Evolutionary conservation across 106 monocot genomes (phyloP), one percentile per base, ranked within the genome.

Genomic region (Narthecium ossifragum): DNA sequence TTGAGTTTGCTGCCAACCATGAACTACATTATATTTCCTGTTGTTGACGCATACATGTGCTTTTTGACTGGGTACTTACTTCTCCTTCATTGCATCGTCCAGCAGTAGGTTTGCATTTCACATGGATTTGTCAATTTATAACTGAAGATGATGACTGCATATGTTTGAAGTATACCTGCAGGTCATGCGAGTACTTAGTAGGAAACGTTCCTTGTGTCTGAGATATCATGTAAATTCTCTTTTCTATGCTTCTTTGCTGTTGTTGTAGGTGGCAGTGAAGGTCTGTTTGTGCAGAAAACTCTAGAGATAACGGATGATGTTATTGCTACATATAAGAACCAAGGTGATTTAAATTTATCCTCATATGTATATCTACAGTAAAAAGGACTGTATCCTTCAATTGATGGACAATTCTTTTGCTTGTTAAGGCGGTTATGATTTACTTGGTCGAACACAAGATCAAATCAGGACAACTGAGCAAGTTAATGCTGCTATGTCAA

Each of bases 401-500:
- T 59, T 40, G 8, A 50, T 47, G 13, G 9, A 22, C 70, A 46
- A 17, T 9, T 26, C 28, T 73, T 50, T 33, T 26, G 6, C 29
- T 47, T 57, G n/a, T 63, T 30, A 63, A 90, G 91, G 92, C 65
- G 92, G 92, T 29, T 92, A 81, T 70, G 87, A 92, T 76, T 64
- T 92, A 62, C 83, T 92, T 56, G 87, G 92, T 22, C 80, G 87
- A 28, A 92, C 92, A 31, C 55, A 75, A 59, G 92, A 92, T 84
- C 92, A 92, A 34, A 88, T 92, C 8, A 74, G 78, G 61, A 92
- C 92, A 53, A 84, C 66, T 31, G 88, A 84, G 64, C 92, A 92
- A 64, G 88, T 92, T 7, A 84, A 88, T 84, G 84, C 92, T 64
- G 81, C 92, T 20, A 57, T 88, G 75, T 17, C 64, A 32, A 52